Evolutionary conservation across 176 grass and related monocot genomes (phyloP).

Genomic region (Elaeis guineensis): DNA sequence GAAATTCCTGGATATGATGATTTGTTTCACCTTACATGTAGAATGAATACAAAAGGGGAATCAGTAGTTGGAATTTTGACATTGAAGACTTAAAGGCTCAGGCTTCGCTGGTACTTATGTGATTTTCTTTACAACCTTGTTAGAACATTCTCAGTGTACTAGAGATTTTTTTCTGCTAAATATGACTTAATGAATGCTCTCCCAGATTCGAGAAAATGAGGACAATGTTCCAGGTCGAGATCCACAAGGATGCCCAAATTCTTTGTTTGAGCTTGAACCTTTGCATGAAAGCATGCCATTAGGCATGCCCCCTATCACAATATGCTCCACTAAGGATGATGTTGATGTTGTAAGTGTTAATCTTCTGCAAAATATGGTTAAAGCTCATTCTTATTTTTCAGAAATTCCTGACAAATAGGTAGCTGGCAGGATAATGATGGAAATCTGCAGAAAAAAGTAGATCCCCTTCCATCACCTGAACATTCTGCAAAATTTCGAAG

Average conservation of each 20-base stretch:
- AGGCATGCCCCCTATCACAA: slow-evolving; percentile 17
- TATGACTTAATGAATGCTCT: not conserved
- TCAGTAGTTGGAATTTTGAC: slow-evolving; percentile 95
- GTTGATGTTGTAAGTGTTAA: slow-evolving; percentile 42
- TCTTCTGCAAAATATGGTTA: slow-evolving; percentile 6
- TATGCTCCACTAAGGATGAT: slow-evolving; percentile 37
- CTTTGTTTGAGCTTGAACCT: slow-evolving; percentile 43
- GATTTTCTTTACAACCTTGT: not conserved
- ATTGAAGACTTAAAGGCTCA: slow-evolving; percentile 86
- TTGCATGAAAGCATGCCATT: slow-evolving; percentile 47
- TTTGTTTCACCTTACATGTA: slow-evolving; percentile 17
- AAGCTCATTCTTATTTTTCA: not conserved
- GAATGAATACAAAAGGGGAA: slow-evolving; percentile 96
- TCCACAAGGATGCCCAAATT: slow-evolving; percentile 27
- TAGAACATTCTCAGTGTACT: not conserved
- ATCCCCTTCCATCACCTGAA: slow-evolving; percentile 32
- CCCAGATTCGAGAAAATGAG: slow-evolving; percentile 57
- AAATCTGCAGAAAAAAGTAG: slow-evolving; percentile 28
- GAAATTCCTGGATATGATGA: too few relatives aligned
- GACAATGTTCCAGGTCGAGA: slow-evolving; percentile 44
- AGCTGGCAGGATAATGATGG: slow-evolving; percentile 60
- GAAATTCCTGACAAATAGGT: slow-evolving; percentile 33
- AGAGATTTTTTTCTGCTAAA: too few relatives aligned
- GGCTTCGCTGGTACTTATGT: slow-evolving; percentile 49
- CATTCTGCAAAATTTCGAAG: slow-evolving; percentile 29